A percentile compares a stretch with the other conserved stretches of the same genome.
Evolutionary conservation across 345 rosid genomes (phyloP).

Genomic region (Rhodomyrtus tomentosa): DNA sequence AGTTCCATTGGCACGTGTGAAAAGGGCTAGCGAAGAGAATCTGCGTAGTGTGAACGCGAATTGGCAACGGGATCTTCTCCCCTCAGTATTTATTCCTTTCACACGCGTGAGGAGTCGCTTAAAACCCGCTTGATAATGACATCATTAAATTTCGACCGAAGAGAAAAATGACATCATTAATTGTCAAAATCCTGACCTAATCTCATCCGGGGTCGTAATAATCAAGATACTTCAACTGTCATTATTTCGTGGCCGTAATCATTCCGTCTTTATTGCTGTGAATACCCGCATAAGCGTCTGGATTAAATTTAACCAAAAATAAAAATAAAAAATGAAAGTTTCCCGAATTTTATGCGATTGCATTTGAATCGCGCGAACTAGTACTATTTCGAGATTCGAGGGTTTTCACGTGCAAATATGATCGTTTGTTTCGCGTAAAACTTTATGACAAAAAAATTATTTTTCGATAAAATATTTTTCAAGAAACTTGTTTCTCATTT

Average conservation of each 20-base stretch:
- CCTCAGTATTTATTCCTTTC: not conserved
- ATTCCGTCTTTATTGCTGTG: not conserved
- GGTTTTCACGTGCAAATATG: too few relatives aligned
- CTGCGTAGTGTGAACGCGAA: slow-evolving; percentile 24
- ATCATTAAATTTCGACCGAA: not conserved
- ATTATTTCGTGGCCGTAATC: not conserved
- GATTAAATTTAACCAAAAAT: too few relatives aligned
- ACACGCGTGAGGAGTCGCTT: not conserved
- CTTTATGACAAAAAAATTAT: too few relatives aligned
- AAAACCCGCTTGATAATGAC: not conserved
- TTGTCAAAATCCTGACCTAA: not conserved
- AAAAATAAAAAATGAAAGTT: too few relatives aligned
- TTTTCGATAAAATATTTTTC: too few relatives aligned
- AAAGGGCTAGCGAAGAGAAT: not conserved
- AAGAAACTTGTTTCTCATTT: too few relatives aligned
- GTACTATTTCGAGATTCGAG: too few relatives aligned
- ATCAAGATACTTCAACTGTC: not conserved
- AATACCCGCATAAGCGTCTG: too few relatives aligned
- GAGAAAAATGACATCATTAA: not conserved
- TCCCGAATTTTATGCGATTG: too few relatives aligned
- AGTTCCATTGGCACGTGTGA: slow-evolving; percentile 10
- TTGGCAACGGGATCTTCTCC: slow-evolving; percentile 6
- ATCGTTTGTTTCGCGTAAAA: too few relatives aligned
- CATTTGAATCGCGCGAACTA: too few relatives aligned
- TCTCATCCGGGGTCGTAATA: not conserved